Conservation (phyloP, 1,284 basidiomycete species). For the Tilletia indica region DNA sequence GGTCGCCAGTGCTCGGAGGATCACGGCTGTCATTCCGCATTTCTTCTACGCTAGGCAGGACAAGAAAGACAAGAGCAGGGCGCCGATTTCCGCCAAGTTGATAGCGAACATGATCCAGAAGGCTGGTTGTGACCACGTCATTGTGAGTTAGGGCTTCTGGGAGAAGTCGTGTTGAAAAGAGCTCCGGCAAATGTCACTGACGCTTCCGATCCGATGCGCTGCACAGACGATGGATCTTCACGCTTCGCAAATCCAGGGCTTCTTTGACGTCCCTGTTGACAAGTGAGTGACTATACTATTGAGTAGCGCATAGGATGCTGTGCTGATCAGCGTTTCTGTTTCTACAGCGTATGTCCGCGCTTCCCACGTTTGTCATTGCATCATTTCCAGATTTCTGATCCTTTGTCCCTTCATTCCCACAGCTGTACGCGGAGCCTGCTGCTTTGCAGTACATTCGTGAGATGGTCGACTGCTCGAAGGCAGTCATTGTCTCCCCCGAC, state of each 20-base stretch:
- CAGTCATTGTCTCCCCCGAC: slow-evolving; percentile 97
- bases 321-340: neutral
- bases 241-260: slow-evolving; percentile 67
- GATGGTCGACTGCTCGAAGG: slow-evolving; percentile 79
- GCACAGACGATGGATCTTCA: slow-evolving; percentile 59
- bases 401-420: neutral
- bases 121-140: slow-evolving; percentile 96
- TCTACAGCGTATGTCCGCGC: neutral
- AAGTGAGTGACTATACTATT: slow-evolving; percentile 70
- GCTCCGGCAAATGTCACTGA: too few relatives aligned
- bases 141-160: slow-evolving; percentile 65
- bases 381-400: neutral
- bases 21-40: slow-evolving; percentile 75
- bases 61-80: slow-evolving; percentile 99
- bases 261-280: slow-evolving; percentile 99
- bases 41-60: slow-evolving; percentile 65
- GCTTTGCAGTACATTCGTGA: slow-evolving; percentile 92
- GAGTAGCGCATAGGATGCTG: slow-evolving; percentile 76
- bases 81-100: slow-evolving; percentile 96
- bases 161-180: too few relatives aligned
- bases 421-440: slow-evolving; percentile 97
- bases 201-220: neutral
- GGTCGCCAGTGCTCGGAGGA: slow-evolving; percentile 76
- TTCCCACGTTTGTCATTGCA: neutral
- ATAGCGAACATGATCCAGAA: slow-evolving; percentile 99